phyloP scores from a whole-genome alignment of 1,139 yeast genomes.

The Protomyces pachydermus region DNA sequence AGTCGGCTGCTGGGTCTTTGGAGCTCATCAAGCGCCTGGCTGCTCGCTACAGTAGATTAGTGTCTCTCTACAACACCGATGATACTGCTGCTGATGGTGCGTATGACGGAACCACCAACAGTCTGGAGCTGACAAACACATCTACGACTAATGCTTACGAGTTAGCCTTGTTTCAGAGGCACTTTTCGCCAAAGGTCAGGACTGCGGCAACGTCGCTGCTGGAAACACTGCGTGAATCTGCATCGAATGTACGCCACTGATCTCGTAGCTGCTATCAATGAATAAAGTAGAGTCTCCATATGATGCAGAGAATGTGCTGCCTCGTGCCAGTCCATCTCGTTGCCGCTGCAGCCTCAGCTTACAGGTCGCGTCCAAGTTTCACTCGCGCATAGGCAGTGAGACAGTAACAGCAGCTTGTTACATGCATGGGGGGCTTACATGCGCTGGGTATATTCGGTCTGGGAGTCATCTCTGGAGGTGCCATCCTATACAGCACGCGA shows the following conservation, averaged over 20 bases:
- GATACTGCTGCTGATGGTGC: slow-evolving; percentile 78
- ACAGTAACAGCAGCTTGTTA: no score
- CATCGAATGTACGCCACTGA: background rate
- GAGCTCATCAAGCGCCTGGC: slow-evolving; percentile 72
- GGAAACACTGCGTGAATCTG: slow-evolving; percentile 5
- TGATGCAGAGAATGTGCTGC: background rate
- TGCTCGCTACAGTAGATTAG: slow-evolving; percentile 58
- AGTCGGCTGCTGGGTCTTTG: slow-evolving; percentile 69
- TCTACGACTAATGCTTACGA: slow-evolving; percentile 93
- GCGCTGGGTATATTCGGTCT: slow-evolving; percentile 13
- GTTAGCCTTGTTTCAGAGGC: slow-evolving; percentile 66
- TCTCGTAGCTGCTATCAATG: background rate
- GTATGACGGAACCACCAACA: slow-evolving; percentile 60
- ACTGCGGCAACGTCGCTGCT: background rate
- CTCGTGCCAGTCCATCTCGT: background rate
- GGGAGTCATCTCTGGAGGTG: slow-evolving; percentile 23
- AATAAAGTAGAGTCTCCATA: background rate
- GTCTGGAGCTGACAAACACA: slow-evolving; percentile 71
- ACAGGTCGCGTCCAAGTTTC: no score
- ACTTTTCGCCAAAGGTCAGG: slow-evolving; percentile 44
- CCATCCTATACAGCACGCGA: slow-evolving; percentile 4
- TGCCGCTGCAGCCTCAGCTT: background rate
- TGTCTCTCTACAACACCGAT: slow-evolving; percentile 77
- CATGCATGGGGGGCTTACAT: background rate
- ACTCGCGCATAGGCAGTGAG: no score